These are phyloP conservation scores for Neurospora tetrasperma DNA, from an alignment of 495 filamentous ascomycete species.

Conservation along the genomic window DNA sequence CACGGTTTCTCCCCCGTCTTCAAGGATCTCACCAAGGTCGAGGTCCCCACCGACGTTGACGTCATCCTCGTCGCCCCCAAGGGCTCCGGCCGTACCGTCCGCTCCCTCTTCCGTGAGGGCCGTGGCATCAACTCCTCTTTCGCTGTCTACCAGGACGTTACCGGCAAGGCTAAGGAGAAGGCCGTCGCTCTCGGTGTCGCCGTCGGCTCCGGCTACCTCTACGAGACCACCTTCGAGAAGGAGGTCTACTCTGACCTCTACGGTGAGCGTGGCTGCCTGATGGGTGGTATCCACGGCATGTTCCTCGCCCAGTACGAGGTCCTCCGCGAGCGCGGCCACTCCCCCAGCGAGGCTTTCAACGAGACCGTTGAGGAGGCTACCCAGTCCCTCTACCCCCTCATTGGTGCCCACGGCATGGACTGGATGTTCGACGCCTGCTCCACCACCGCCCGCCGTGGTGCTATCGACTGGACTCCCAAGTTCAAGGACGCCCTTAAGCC, in stretches of 20 bases:
- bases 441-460: constrained; percentile 93
- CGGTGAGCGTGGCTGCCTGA: constrained; percentile 98
- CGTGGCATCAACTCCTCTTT: constrained; percentile 99
- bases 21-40: constrained; percentile 98
- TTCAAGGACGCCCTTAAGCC: constrained; percentile 98
- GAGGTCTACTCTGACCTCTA: constrained; percentile 99
- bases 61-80: constrained; percentile 99
- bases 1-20: constrained; percentile 99
- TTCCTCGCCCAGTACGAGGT: constrained; percentile 99
- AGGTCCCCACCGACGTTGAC: constrained; percentile 88
- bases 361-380: constrained; percentile 99
- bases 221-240: constrained; percentile 99
- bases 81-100: constrained; percentile 96
- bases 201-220: constrained; percentile 93
- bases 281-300: constrained; percentile 99
- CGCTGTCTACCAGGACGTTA: constrained; percentile 97
- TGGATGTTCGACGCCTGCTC: constrained; percentile 99
- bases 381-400: constrained; percentile 93
- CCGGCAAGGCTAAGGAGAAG: constrained; percentile 96
- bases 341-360: constrained; percentile 97
- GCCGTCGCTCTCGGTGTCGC: constrained; percentile 94
- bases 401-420: constrained; percentile 96
- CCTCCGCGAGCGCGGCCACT: constrained; percentile 94
- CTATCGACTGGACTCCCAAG: constrained; percentile 91
- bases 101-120: constrained; percentile 93